Conservation (phyloP, 192 early-diverging fungal genomes). For the Backusella psychrophila region DNA sequence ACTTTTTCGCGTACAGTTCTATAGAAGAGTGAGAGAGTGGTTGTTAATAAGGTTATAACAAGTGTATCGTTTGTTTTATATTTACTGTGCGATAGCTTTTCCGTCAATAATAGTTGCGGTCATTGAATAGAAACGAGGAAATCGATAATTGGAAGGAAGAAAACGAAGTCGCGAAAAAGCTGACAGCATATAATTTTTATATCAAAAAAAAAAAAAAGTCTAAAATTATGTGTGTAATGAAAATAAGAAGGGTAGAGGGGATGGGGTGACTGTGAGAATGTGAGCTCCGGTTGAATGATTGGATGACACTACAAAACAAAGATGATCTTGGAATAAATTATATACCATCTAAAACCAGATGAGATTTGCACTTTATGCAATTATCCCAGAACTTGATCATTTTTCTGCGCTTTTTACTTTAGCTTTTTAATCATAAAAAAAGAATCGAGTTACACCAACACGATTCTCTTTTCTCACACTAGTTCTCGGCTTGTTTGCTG, state of each 20-base stretch:
- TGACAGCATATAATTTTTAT: slow-evolving; percentile 9
- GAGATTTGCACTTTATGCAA: neutral
- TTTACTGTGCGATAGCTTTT: slow-evolving; percentile 76
- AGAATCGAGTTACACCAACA: neutral
- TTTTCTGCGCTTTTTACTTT: neutral
- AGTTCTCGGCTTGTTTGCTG: neutral
- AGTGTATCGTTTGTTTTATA: neutral
- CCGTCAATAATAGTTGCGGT: slow-evolving; percentile 71
- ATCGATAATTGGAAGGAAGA: slow-evolving; percentile 6
- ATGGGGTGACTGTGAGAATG: neutral
- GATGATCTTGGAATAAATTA: neutral
- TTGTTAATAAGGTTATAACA: neutral
- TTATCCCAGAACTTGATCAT: neutral
- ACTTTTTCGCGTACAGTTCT: slow-evolving; percentile 74
- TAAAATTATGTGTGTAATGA: neutral
- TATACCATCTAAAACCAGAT: neutral
- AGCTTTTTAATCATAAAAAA: neutral
- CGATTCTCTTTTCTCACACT: neutral
- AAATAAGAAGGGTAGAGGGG: neutral
- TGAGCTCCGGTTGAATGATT: neutral
- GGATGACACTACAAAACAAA: neutral
- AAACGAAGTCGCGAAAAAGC: neutral
- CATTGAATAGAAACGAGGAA: slow-evolving; percentile 23
- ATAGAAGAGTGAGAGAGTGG: neutral
- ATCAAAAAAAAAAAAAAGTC: neutral